Evolutionary conservation across 805 yeast species (phyloP).

Genomic region (Lipomyces sp.): DNA sequence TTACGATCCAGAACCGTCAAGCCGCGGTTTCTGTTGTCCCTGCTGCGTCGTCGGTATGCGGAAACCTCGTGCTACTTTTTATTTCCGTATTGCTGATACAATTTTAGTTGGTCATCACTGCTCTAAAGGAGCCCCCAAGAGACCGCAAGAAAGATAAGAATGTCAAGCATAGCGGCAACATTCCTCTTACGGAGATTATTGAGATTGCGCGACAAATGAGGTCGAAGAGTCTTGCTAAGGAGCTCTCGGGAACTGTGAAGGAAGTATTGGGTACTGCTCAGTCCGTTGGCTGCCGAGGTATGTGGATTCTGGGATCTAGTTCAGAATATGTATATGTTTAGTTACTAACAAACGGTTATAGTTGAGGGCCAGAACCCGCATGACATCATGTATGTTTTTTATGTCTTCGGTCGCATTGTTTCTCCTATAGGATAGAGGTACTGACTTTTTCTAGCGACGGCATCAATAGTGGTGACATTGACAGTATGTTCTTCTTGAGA

Average conservation of each 20-base stretch:
- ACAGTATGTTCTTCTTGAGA: constrained; percentile 41
- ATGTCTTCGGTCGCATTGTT: not conserved
- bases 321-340: not conserved
- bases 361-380: constrained; percentile 99
- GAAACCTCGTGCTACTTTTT: too few species aligned
- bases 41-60: constrained; percentile 78
- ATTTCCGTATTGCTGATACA: too few species aligned
- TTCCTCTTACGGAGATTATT: constrained; percentile 91
- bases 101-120: constrained; percentile 84
- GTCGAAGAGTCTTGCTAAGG: constrained; percentile 97
- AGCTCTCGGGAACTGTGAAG: constrained; percentile 92
- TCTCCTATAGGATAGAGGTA: not conserved
- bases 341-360: not conserved
- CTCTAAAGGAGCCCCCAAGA: constrained; percentile 99
- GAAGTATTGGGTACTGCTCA: constrained; percentile 99
- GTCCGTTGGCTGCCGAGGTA: constrained; percentile 99
- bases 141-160: constrained; percentile 99
- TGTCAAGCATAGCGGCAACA: constrained; percentile 98
- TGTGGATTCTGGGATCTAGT: not conserved
- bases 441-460: constrained; percentile 53
- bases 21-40: constrained; percentile 98
- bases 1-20: constrained; percentile 99
- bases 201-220: constrained; percentile 97
- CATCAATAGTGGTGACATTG: constrained; percentile 97
- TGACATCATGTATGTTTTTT: constrained; percentile 61